These are phyloP conservation scores for Digitaria exilis DNA, from an alignment of 202 grass and related monocot species.

Conservation along the genomic window DNA sequence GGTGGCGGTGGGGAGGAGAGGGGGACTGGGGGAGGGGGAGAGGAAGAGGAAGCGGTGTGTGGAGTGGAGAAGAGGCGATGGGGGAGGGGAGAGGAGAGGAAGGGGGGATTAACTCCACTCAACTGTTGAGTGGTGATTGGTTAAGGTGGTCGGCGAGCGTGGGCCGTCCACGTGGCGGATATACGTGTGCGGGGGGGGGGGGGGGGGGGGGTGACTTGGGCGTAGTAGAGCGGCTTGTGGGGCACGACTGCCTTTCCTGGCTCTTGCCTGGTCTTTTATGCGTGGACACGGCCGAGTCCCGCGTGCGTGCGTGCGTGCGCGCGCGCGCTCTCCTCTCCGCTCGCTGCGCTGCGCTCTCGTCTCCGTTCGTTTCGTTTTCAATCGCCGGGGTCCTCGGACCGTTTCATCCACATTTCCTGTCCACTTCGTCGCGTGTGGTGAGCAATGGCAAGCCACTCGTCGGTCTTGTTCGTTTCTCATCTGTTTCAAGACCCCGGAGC, in stretches of 20 bases:
- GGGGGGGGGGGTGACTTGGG: background rate
- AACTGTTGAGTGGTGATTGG: conserved; percentile 53
- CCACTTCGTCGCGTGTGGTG: background rate
- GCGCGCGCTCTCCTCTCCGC: background rate
- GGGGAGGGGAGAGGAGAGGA: background rate
- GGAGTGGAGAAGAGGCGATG: background rate
- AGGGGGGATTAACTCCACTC: background rate
- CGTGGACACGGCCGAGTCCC: conserved; percentile 12
- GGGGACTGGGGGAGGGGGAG: background rate
- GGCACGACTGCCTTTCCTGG: conserved; percentile 28
- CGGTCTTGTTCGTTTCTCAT: conserved; percentile 13
- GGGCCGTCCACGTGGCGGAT: conserved; percentile 85
- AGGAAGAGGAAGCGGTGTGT: background rate
- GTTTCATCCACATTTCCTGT: conserved; percentile 26
- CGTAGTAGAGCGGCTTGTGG: conserved; percentile 50
- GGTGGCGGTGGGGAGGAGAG: conserved; percentile 19
- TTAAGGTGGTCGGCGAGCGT: conserved; percentile 39
- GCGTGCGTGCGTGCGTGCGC: no score
- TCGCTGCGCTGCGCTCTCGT: background rate
- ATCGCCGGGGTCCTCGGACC: conserved; percentile 23
- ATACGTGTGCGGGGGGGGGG: conserved; percentile 45
- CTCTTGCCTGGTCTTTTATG: background rate
- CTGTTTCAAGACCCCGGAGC: background rate
- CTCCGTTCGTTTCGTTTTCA: conserved; percentile 20
- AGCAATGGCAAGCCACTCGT: background rate